Base-by-base conservation (phyloP, 768 basidiomycete genomes). In the Rhizopogon vesiculosus region DNA sequence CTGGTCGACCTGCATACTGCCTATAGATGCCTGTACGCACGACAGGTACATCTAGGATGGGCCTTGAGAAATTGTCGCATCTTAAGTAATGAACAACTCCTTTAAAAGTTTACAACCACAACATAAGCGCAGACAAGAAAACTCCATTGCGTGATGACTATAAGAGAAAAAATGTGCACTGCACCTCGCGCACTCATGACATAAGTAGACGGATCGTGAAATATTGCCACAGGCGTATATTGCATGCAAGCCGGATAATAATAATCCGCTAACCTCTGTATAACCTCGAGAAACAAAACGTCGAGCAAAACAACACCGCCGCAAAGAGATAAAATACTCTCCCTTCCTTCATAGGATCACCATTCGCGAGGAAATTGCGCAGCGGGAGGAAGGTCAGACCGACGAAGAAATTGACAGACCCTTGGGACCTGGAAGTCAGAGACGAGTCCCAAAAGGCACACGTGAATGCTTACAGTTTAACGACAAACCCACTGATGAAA, bases 311-410 rank as follows among this genome's bases (percentile, higher is more conserved):
- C 48, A 95, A 73, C 12, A 86, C 62, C 0, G 64, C 76, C 2
- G 84, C 87, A 64, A 96, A 98, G 4, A 95, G 72, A 62, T 87
- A 95, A 67, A 98, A 98, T 2, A 98, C 85, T 45, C 88, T 79
- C n/a, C 93, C 93, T 63, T 91, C 87, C 60, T 89, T 87, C 63
- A 63, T 62, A 1, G 74, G 68, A 43, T 78, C 75, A 1, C 82
- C 85, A 2, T 78, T 78, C 8, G 91, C 79, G 43, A 98, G 78
- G 18, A 80, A 61, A 69, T 91, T 84, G 53, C 92, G 84, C 40
- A 97, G 70, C 0, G 93, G 94, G 19, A 98, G 76, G 72, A 98
- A 98, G 22, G 82, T 67, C 4, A 97, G 73, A 9, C 92, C 92
- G 22, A 98, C 87, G 56, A 86, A 42, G 63, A 97, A 95, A 69